phyloP scores from a whole-genome alignment of 2,329 filamentous ascomycete species.

The Colletotrichum truncatum region DNA sequence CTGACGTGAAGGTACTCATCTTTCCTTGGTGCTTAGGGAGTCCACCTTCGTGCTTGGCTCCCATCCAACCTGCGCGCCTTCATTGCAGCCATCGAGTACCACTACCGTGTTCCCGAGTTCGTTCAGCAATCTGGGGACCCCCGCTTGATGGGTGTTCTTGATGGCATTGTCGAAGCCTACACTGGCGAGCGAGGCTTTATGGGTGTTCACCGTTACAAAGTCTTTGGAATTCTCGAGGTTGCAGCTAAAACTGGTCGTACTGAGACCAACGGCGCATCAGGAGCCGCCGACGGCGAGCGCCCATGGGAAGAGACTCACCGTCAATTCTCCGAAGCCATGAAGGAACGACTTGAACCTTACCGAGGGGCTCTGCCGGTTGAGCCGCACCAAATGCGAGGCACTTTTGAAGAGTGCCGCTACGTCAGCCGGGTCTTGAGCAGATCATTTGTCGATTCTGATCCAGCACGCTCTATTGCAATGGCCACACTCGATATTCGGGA shows the following conservation, averaged over 20 bases:
- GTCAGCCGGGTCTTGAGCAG: slow-evolving; percentile 52
- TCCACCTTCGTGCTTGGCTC: slow-evolving; percentile 62
- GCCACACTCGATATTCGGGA: slow-evolving; percentile 61
- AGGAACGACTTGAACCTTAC: slow-evolving; percentile 60
- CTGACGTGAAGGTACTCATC: slow-evolving; percentile 48
- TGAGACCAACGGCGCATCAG: slow-evolving; percentile 61
- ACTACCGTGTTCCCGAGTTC: slow-evolving; percentile 62
- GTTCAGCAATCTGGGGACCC: slow-evolving; percentile 58
- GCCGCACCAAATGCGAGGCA: slow-evolving; percentile 62
- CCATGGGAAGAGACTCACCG: slow-evolving; percentile 61
- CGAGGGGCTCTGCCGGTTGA: slow-evolving; percentile 55
- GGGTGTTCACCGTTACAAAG: slow-evolving; percentile 64
- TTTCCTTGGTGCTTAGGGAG: slow-evolving; percentile 60
- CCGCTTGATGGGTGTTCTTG: slow-evolving; percentile 59
- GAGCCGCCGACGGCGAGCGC: slow-evolving; percentile 48
- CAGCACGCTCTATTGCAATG: slow-evolving; percentile 53
- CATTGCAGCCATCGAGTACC: slow-evolving; percentile 62
- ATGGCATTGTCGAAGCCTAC: slow-evolving; percentile 64
- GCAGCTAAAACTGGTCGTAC: slow-evolving; percentile 62
- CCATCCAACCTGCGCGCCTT: slow-evolving; percentile 63
- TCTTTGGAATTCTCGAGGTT: slow-evolving; percentile 64
- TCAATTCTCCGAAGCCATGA: slow-evolving; percentile 63
- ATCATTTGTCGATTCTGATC: slow-evolving; percentile 56
- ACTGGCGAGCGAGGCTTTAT: slow-evolving; percentile 64
- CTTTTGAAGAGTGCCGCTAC: slow-evolving; percentile 64